Evolutionary conservation across 2,329 filamentous ascomycete genomes (phyloP).

Genomic region (Xylariales sp.): DNA sequence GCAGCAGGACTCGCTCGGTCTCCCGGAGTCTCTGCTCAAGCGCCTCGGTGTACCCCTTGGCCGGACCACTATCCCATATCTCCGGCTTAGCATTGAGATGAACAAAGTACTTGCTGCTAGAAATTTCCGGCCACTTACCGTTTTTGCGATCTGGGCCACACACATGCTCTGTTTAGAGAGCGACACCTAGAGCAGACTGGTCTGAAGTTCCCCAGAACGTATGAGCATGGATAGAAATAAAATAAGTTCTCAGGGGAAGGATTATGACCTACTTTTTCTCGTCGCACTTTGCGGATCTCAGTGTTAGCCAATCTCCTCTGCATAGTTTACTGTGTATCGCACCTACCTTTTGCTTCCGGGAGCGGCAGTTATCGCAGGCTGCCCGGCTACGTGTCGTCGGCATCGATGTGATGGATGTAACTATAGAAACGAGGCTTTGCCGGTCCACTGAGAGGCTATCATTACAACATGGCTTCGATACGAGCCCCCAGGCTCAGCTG

Average conservation of each 20-base stretch:
- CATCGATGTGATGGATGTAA: neutral
- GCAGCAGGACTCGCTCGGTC: constrained; percentile 33
- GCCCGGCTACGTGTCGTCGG: constrained; percentile 28
- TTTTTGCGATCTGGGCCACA: constrained; percentile 32
- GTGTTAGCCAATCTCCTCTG: no score
- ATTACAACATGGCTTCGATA: no score
- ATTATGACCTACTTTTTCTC: constrained; percentile 7
- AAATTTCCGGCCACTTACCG: no score
- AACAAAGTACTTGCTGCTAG: no score
- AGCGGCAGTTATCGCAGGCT: constrained; percentile 34
- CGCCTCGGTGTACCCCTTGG: constrained; percentile 41
- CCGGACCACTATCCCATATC: constrained; percentile 30
- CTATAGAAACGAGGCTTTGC: neutral
- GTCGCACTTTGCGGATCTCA: neutral
- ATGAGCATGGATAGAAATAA: no score
- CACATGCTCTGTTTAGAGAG: constrained; percentile 25
- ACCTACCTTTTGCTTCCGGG: constrained; percentile 35
- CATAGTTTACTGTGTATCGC: no score
- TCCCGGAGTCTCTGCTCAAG: constrained; percentile 35
- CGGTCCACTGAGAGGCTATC: no score
- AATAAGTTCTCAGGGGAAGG: no score
- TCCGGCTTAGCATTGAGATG: neutral
- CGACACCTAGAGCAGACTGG: constrained; percentile 30
- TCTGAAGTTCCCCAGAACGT: no score
- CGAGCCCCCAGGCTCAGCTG: no score